Conservation (phyloP, 495 filamentous ascomycete species). For the Hypoxylon intermedium region DNA sequence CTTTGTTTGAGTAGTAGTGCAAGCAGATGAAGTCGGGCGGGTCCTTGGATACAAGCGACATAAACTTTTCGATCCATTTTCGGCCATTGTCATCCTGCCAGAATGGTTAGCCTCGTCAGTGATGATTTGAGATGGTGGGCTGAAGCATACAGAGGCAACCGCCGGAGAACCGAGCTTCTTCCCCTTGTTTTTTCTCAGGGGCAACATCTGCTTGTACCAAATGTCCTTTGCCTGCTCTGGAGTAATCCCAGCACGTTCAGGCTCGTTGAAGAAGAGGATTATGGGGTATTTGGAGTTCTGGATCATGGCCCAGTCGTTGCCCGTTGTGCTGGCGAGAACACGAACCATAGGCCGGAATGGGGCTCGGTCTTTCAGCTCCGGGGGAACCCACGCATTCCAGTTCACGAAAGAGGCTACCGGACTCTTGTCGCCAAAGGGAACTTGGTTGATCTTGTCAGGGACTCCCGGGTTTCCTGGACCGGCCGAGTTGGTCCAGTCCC, state of each 20-base stretch:
- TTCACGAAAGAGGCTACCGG: slow-evolving; percentile 50
- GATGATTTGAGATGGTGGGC: background rate
- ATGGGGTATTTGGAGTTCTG: slow-evolving; percentile 38
- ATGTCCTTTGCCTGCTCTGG: slow-evolving; percentile 50
- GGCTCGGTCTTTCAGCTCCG: slow-evolving; percentile 50
- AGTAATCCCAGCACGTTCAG: slow-evolving; percentile 50
- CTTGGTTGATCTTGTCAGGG: slow-evolving; percentile 46
- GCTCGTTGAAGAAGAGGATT: slow-evolving; percentile 58
- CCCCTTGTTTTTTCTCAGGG: slow-evolving; percentile 47
- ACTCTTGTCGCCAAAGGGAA: slow-evolving; percentile 34
- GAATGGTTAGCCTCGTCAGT: slow-evolving; percentile 7
- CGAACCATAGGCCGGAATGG: slow-evolving; percentile 56
- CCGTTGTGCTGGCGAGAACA: slow-evolving; percentile 36
- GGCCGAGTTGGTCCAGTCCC: slow-evolving; percentile 57
- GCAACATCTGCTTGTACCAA: slow-evolving; percentile 50
- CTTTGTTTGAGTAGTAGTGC: slow-evolving; percentile 55
- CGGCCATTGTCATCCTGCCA: slow-evolving; percentile 45
- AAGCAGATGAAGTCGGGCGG: slow-evolving; percentile 54
- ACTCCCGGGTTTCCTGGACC: slow-evolving; percentile 35
- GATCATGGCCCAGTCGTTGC: slow-evolving; percentile 50
- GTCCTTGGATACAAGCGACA: slow-evolving; percentile 44
- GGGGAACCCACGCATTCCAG: slow-evolving; percentile 57
- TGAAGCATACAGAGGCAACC: slow-evolving; percentile 35
- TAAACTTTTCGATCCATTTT: slow-evolving; percentile 54
- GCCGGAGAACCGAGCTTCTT: slow-evolving; percentile 49